Base-by-base conservation (phyloP, 2,329 filamentous ascomycete genomes). In the Berkeleyomyces rouxiae region DNA sequence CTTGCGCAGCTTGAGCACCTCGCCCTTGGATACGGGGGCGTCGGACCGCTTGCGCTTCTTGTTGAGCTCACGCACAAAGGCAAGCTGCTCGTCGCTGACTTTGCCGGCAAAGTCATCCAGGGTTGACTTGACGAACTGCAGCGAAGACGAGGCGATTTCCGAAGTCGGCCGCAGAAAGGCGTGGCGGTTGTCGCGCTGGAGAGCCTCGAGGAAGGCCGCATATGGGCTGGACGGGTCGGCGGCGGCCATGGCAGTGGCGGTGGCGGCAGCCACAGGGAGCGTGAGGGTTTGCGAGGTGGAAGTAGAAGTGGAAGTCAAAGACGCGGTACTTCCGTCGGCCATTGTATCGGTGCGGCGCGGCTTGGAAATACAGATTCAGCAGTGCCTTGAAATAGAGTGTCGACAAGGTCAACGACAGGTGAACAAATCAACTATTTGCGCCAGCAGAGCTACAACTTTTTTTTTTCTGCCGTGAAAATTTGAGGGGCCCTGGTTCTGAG, bases 91-190 rank as follows among this genome's bases (percentile, higher is more conserved):
- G 66, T 89, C 82, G 67, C 84, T 84, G 40, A 96, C 78, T 62
- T 84, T 84, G 1, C 79, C 78, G 1, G 91, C 90, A 66, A 96
- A 83, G 3, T 82, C 81, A 70, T 96, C 90, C 6, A 96, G 77
- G 3, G 86, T 88, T 47, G 82, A 77, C 74, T 95, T 96, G n/a
- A 88, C 85, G 60, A 90, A 81, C 63, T 83, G 80, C 31, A 93
- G 76, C 16, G 88, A 85, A 2, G 86, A 83, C 40, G 81, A 79
- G 55, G 89, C 82, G 40, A 95, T 77, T 31, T 81, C 74, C 6
- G 79, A 69, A 2, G 82, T 77, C 3, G 92, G 90, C 66, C 86
- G 84, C n/a, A 96, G 77, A 70, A 96, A 95, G 36, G 74, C 72
- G 70, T 91, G 85, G 10, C 88, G 86, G 65, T 82, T 81, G 64